Base-by-base conservation (phyloP, 2,329 filamentous ascomycete genomes). In the Raffaelea ambrosiae region DNA sequence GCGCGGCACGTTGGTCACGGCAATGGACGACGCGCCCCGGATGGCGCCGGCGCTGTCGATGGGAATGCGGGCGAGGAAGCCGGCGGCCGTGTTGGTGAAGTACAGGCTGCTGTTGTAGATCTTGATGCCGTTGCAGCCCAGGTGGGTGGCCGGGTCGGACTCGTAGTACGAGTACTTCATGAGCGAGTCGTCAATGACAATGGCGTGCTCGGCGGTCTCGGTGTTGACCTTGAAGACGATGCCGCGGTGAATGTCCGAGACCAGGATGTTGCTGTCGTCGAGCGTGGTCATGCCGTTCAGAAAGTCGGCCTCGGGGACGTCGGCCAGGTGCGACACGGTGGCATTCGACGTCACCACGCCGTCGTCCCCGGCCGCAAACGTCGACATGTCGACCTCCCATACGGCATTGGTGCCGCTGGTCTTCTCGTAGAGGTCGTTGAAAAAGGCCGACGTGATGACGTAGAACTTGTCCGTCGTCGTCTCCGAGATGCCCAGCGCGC, bases 401-500 rank as follows among this genome's bases (percentile, higher is more conserved):
- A 64, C 49, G 8, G 55, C 46, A 50, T 51, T 58, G 2, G 50
- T 49, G n/a, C 53, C 55, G 14, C 45, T 49, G 10, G 48, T 43
- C 26, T 44, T 47, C 5, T 53, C 48, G 7, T 48, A 47, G 2
- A 54, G 56, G 20, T 35, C 11, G 14, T 58, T 53, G 19, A 55
- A 53, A 35, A 56, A 52, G 20, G 54, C 56, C 9, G 57, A 57
- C 7, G 57, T 52, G 13, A 59, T 51, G 7, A 66, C 59, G 11
- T 63, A 63, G 47, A 61, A 66, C 19, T 63, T 52, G 29, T 68
- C 59, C 2, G 54, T 47, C 7, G 52, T 40, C 3, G 61, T 50
- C 52, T 68, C 62, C 5, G 63, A 60, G n/a, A 70, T 66, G 1
- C 65, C 65, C 3, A 62, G 51, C 11, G 66, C 45, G 16, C 58